Evolutionary conservation across 768 basidiomycete genomes (phyloP), one percentile per base, ranked within the genome.

Genomic region (Pleurotus pulmonarius): DNA sequence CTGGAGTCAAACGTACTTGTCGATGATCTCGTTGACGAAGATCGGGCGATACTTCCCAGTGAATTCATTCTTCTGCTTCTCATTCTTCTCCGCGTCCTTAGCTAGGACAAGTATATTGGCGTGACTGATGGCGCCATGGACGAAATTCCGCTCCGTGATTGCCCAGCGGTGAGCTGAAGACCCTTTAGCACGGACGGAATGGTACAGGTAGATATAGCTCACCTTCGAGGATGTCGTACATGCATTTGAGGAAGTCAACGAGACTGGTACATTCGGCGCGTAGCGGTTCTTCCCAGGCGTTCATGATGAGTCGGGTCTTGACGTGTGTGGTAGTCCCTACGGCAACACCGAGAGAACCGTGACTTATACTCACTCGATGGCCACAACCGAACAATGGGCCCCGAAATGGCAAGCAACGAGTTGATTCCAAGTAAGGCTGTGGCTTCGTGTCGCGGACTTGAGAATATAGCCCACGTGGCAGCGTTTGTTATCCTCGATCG

Each of bases 221-320:
- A 55, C 53, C 53, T 55, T 55, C 53, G 5, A 55, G 53, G 3
- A 44, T 24, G 25, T 55, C 53, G 26, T 55, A 55, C 53, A 55
- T 44, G 15, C 26, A 39, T 22, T 55, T 55, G 0, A 55, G 40
- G 44, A 55, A 44, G 39, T 43, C 6, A 3, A 55, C 18, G 3
- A 55, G n/a, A 15, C 3, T 38, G 6, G 20, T 4, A 55, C 53
- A 55, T 18, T 44, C 4, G 24, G n/a, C n/a, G n/a, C n/a, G 18
- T 3, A 55, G 3, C 4, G 40, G 7, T 24, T 43, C 20, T 13
- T 40, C 53, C 2, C 8, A 20, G 25, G 20, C 26, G 3, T 11
- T 5, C 53, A 55, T 55, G 39, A 55, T 26, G 3, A 55, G 11
- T 15, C 53, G 9, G 15, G 39, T 8, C 44, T 55, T 55, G 16